Conservation (phyloP, 2,329 filamentous ascomycete genomes). For the Elsinoe australis region DNA sequence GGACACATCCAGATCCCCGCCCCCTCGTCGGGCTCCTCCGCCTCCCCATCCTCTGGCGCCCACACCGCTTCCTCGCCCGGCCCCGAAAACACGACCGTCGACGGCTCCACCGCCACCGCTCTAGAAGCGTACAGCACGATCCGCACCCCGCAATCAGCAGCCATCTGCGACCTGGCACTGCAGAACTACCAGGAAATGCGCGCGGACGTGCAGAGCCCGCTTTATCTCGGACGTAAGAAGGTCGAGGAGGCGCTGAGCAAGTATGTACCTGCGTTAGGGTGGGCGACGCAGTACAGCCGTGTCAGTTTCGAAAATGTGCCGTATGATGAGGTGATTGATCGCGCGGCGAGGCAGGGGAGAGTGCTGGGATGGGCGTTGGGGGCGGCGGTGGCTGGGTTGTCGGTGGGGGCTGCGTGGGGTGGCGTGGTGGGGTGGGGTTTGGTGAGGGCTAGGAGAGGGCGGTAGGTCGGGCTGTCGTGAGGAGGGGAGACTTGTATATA, state of each 20-base stretch:
- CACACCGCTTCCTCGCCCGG: not conserved
- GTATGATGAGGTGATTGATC: slow-evolving; percentile 72
- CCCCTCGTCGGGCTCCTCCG: not conserved
- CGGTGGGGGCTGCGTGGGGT: slow-evolving; percentile 26
- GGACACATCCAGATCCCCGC: not conserved
- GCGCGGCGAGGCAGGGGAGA: slow-evolving; percentile 61
- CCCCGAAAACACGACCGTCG: slow-evolving; percentile 18
- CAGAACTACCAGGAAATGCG: slow-evolving; percentile 95
- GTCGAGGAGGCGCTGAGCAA: slow-evolving; percentile 77
- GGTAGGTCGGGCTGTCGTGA: not conserved
- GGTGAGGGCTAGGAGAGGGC: slow-evolving; percentile 6
- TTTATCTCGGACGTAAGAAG: slow-evolving; percentile 74
- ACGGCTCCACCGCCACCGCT: slow-evolving; percentile 36
- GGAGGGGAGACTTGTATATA: not conserved
- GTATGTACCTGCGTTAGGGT: slow-evolving; percentile 68
- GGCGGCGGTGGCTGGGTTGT: slow-evolving; percentile 38
- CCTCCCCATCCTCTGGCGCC: slow-evolving; percentile 4
- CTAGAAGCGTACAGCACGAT: slow-evolving; percentile 67
- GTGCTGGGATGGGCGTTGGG: slow-evolving; percentile 35
- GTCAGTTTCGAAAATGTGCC: slow-evolving; percentile 90
- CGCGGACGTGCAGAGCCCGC: slow-evolving; percentile 65
- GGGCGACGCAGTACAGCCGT: slow-evolving; percentile 85
- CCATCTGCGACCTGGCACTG: slow-evolving; percentile 86
- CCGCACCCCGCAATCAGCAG: slow-evolving; percentile 69
- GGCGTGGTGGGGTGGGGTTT: slow-evolving; percentile 27